These are phyloP conservation scores for Venturia nashicola DNA, from an alignment of 2,329 filamentous ascomycete genomes.

Conservation along the genomic window DNA sequence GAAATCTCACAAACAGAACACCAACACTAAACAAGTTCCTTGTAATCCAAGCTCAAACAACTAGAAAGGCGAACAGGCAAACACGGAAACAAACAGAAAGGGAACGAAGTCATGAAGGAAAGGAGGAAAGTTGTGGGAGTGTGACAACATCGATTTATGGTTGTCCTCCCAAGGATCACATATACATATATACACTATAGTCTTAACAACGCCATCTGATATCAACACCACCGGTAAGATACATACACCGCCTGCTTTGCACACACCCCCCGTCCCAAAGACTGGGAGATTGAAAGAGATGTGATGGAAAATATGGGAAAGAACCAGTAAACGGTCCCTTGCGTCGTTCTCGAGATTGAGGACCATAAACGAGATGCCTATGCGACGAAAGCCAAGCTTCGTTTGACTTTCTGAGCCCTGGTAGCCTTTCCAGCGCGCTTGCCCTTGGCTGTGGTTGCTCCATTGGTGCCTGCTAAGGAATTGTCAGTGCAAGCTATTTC, in stretches of 20 bases:
- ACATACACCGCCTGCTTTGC: not conserved
- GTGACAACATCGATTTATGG: too few relatives aligned
- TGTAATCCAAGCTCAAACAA: too few relatives aligned
- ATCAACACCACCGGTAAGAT: not conserved
- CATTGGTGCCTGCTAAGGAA: not conserved
- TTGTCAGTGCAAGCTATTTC: not conserved
- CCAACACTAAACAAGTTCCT: too few relatives aligned
- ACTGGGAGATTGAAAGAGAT: not conserved
- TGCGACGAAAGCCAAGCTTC: constrained; percentile 2
- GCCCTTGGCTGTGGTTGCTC: not conserved
- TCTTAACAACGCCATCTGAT: not conserved
- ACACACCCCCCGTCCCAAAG: not conserved
- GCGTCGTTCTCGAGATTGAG: not conserved
- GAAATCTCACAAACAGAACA: too few relatives aligned
- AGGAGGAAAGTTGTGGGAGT: too few relatives aligned
- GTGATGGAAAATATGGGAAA: not conserved
- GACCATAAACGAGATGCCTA: not conserved
- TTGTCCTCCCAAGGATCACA: too few relatives aligned
- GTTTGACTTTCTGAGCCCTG: not conserved
- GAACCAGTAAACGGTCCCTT: not conserved
- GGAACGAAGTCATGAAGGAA: too few relatives aligned
- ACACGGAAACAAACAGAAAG: too few relatives aligned
- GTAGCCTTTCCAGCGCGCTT: not conserved
- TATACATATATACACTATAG: not conserved
- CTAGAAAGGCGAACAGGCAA: too few relatives aligned